Evolutionary conservation across 1,284 basidiomycete genomes (phyloP).

Genomic region (Tylopilus sp.): DNA sequence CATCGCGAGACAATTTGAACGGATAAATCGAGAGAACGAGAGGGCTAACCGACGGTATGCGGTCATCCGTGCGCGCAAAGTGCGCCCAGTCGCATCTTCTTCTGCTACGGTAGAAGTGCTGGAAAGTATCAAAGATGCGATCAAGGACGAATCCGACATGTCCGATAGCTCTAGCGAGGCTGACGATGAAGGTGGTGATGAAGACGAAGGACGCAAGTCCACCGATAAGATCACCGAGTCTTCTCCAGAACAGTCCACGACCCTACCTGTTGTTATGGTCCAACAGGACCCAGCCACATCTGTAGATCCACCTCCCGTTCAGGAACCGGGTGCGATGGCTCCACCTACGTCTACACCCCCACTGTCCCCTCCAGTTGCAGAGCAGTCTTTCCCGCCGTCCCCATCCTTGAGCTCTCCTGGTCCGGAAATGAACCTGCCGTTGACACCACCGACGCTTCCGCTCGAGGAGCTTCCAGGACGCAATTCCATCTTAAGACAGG

Average conservation of each 20-base stretch:
- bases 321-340: constrained; percentile 15
- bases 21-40: constrained; percentile 64
- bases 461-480: constrained; percentile 54
- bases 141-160: constrained; percentile 80
- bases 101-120: constrained; percentile 89
- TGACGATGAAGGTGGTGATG: constrained; percentile 81
- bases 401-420: constrained; percentile 46
- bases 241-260: constrained; percentile 36
- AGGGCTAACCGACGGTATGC: constrained; percentile 66
- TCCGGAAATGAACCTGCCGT: constrained; percentile 39
- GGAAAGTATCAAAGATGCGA: constrained; percentile 89
- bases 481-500: constrained; percentile 75
- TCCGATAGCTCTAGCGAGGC: constrained; percentile 82
- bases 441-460: constrained; percentile 55
- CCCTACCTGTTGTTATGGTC: constrained; percentile 21
- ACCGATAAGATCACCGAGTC: constrained; percentile 32
- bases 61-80: constrained; percentile 82
- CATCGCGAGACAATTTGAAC: constrained; percentile 75
- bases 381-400: constrained; percentile 49
- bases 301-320: constrained; percentile 10
- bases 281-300: constrained; percentile 11
- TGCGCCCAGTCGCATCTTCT: constrained; percentile 90
- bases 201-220: constrained; percentile 48
- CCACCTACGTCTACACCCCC: constrained; percentile 28
- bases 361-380: constrained; percentile 32